phyloP scores from a whole-genome alignment of 345 rosid species.

The Nasturtium officinale region DNA sequence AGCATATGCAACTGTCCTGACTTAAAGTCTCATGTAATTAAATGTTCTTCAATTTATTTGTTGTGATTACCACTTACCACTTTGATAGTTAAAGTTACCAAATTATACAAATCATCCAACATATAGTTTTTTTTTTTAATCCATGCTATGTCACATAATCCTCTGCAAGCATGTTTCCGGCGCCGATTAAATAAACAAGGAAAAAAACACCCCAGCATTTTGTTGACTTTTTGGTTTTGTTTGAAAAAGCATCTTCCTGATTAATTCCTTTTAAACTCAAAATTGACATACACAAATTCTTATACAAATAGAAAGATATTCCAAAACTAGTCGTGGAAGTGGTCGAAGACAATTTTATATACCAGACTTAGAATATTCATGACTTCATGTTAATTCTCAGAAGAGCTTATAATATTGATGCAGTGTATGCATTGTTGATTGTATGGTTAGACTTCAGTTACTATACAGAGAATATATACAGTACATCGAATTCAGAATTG shows the following conservation, averaged over 20 bases:
- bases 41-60: slow-evolving; percentile 7
- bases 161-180: neutral
- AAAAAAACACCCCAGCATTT: neutral
- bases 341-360: slow-evolving; percentile 10
- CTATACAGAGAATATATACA: neutral
- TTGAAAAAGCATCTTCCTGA: neutral
- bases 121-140: neutral
- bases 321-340: slow-evolving; percentile 13
- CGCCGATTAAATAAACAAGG: neutral
- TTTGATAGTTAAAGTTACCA: neutral
- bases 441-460: slow-evolving; percentile 13
- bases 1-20: slow-evolving; percentile 36
- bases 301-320: neutral
- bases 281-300: neutral
- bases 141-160: neutral
- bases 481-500: neutral
- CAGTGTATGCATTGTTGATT: slow-evolving; percentile 1
- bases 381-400: neutral
- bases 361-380: slow-evolving; percentile 20
- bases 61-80: neutral
- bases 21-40: slow-evolving; percentile 26
- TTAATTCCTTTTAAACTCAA: neutral
- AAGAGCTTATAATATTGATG: slow-evolving; percentile 15
- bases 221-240: slow-evolving; percentile 10
- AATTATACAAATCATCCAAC: neutral